These are phyloP conservation scores for Hypericum perforatum DNA, from an alignment of 345 rosid species.

Conservation along the genomic window DNA sequence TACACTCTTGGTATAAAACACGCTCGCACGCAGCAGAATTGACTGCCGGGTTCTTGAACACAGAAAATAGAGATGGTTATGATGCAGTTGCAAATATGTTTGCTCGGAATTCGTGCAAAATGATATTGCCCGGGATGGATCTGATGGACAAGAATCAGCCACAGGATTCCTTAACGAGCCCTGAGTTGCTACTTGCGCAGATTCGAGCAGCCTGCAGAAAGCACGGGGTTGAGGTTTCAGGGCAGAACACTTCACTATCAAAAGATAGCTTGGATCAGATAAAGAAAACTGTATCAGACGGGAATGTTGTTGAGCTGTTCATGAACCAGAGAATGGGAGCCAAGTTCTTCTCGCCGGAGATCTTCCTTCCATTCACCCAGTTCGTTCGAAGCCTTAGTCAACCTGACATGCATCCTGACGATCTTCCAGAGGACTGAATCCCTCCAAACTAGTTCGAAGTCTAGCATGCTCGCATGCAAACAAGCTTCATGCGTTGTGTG, in stretches of 20 bases:
- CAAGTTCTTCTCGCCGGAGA: slow-evolving; percentile 83
- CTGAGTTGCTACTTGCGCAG: slow-evolving; percentile 48
- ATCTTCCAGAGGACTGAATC: slow-evolving; percentile 28
- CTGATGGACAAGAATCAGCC: slow-evolving; percentile 50
- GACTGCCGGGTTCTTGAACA: slow-evolving; percentile 74
- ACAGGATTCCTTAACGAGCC: slow-evolving; percentile 44
- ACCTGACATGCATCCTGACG: slow-evolving; percentile 42
- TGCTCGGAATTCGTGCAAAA: slow-evolving; percentile 63
- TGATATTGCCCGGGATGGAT: slow-evolving; percentile 85
- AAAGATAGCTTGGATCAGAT: slow-evolving; percentile 56
- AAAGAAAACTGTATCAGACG: slow-evolving; percentile 38
- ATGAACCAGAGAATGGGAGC: slow-evolving; percentile 97
- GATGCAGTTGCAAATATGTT: slow-evolving; percentile 49
- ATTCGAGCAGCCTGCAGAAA: slow-evolving; percentile 51
- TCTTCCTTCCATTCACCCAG: slow-evolving; percentile 62
- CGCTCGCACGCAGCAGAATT: slow-evolving; percentile 62
- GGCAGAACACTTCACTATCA: slow-evolving; percentile 48
- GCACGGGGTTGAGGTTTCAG: slow-evolving; percentile 53
- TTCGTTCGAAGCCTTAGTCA: slow-evolving; percentile 56
- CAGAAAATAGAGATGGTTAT: slow-evolving; percentile 52
- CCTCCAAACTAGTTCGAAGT: slow-evolving; percentile 16
- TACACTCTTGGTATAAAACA: slow-evolving; percentile 64
- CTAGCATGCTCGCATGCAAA: slow-evolving; percentile 34
- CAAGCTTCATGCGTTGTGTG: slow-evolving; percentile 18
- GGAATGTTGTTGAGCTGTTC: slow-evolving; percentile 35